phyloP scores from a whole-genome alignment of 2,329 filamentous ascomycete genomes.

The Pestalotiopsis sp. region DNA sequence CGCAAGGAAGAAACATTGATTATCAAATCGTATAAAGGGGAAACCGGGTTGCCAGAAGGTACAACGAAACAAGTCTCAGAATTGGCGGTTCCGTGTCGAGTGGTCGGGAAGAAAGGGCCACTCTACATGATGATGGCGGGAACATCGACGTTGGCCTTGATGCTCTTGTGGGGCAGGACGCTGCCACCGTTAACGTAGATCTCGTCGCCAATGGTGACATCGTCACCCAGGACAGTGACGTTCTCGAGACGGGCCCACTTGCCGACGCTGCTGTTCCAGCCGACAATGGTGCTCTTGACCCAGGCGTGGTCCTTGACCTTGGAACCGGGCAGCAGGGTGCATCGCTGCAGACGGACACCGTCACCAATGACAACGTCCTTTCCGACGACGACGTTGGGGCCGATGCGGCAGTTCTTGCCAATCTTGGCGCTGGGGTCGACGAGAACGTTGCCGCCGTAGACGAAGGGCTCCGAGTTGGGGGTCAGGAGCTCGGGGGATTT shows the following conservation, averaged over 20 bases:
- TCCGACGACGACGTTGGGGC: conserved; percentile 94
- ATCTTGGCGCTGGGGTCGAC: conserved; percentile 94
- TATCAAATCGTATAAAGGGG: conserved; percentile 14
- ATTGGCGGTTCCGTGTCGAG: background rate
- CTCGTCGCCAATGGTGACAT: conserved; percentile 96
- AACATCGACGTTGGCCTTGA: conserved; percentile 94
- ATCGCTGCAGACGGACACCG: conserved; percentile 90
- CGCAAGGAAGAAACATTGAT: conserved; percentile 8
- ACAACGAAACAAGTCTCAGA: conserved; percentile 9
- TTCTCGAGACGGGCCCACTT: conserved; percentile 97
- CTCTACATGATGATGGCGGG: conserved; percentile 68
- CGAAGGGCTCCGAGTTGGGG: conserved; percentile 71
- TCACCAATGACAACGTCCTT: conserved; percentile 91
- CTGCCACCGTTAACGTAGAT: conserved; percentile 98
- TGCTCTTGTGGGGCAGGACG: conserved; percentile 95
- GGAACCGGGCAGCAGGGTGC: conserved; percentile 82
- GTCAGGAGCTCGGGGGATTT: conserved; percentile 83
- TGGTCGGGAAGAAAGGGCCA: background rate
- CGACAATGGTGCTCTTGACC: conserved; percentile 98
- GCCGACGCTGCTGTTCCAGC: conserved; percentile 96
- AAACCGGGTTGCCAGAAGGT: conserved; percentile 14
- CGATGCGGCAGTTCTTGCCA: conserved; percentile 97
- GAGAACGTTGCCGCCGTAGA: conserved; percentile 92
- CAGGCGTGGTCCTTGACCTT: conserved; percentile 99
- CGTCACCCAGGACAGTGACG: conserved; percentile 95